These are phyloP conservation scores for Phaeotremella fagi DNA, from an alignment of 768 basidiomycete genomes.

Conservation along the genomic window DNA sequence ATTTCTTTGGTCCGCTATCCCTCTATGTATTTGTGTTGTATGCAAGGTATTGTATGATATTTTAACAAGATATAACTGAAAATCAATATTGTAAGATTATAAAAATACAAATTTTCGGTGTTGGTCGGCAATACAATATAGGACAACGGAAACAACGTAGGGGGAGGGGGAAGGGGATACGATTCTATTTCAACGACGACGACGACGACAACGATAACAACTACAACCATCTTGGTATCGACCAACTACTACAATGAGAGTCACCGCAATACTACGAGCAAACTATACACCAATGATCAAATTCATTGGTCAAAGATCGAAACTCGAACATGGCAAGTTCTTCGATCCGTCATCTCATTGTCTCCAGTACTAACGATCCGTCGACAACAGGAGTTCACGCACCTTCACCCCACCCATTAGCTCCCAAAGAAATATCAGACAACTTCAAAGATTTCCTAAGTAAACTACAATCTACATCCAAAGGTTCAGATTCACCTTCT, in stretches of 20 bases:
- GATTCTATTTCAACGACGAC: too few species aligned
- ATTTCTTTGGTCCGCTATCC: too few species aligned
- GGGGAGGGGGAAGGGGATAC: too few species aligned
- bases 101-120: neutral
- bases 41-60: too few species aligned
- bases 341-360: neutral
- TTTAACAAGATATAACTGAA: too few species aligned
- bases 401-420: slow-evolving; percentile 44
- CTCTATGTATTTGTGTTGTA: too few species aligned
- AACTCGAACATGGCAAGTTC: slow-evolving; percentile 11
- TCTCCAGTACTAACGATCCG: too few species aligned
- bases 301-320: slow-evolving; percentile 41
- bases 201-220: too few species aligned
- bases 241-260: too few species aligned
- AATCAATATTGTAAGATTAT: too few species aligned
- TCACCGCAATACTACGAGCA: slow-evolving; percentile 16
- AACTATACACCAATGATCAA: slow-evolving; percentile 45
- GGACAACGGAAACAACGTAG: too few species aligned
- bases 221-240: too few species aligned
- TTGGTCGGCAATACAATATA: slow-evolving; percentile 1
- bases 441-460: slow-evolving; percentile 46
- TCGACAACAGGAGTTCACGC: slow-evolving; percentile 43
- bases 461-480: slow-evolving; percentile 41
- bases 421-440: slow-evolving; percentile 42
- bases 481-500: slow-evolving; percentile 18